Conservation (phyloP, 1,284 basidiomycete genomes). For the Cryptococcus sp. region DNA sequence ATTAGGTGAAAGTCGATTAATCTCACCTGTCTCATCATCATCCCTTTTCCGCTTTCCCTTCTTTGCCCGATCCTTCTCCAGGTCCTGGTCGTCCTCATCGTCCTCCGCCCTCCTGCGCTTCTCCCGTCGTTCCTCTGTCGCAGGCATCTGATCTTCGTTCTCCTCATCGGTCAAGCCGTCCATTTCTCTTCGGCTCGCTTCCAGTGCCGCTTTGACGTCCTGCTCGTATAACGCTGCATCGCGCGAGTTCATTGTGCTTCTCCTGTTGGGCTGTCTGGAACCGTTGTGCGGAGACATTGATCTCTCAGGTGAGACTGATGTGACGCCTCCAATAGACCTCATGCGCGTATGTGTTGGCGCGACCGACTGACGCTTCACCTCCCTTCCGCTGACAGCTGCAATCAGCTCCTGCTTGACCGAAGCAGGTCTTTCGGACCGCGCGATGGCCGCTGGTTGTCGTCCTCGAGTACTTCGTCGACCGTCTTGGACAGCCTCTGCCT, state of each 20-base stretch:
- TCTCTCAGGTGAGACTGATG: constrained; percentile 14
- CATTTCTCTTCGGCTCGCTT: constrained; percentile 47
- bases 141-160: constrained; percentile 9
- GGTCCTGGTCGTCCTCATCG: constrained; percentile 31
- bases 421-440: constrained; percentile 15
- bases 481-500: constrained; percentile 11
- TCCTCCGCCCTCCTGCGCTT: constrained; percentile 27
- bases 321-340: constrained; percentile 11
- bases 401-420: neutral
- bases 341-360: constrained; percentile 1
- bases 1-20: neutral
- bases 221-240: constrained; percentile 88
- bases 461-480: constrained; percentile 16
- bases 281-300: constrained; percentile 4
- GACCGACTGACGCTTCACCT: constrained; percentile 1
- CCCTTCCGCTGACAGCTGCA: neutral
- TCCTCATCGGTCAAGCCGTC: constrained; percentile 20
- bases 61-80: constrained; percentile 21
- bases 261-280: constrained; percentile 61
- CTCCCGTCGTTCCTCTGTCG: constrained; percentile 42
- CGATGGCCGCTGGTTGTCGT: constrained; percentile 6
- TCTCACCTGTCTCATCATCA: constrained; percentile 46
- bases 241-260: constrained; percentile 96
- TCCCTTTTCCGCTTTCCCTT: constrained; percentile 49
- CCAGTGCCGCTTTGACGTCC: constrained; percentile 63